phyloP scores from a whole-genome alignment of 306 rosid species.

The Senna tora region DNA sequence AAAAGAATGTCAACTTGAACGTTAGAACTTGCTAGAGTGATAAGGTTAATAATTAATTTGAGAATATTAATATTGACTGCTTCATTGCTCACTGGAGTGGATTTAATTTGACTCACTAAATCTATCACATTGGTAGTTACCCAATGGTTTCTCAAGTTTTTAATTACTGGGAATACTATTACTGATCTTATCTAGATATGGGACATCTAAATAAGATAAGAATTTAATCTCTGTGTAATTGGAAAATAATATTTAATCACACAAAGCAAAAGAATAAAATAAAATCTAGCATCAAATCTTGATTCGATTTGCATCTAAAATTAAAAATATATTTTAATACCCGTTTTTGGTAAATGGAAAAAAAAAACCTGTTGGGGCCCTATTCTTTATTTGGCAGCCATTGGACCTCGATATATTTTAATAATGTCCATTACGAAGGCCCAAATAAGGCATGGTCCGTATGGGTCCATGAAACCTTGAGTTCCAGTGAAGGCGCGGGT shows the following conservation, averaged over 20 bases:
- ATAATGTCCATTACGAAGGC: not conserved
- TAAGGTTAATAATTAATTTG: not conserved
- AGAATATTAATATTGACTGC: not conserved
- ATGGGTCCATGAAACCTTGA: too few relatives aligned
- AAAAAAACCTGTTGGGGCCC: not conserved
- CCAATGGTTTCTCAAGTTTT: not conserved
- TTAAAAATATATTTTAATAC: not conserved
- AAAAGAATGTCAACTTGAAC: slow-evolving; percentile 19
- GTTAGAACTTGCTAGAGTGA: slow-evolving; percentile 4
- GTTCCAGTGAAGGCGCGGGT: too few relatives aligned
- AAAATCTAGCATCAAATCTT: not conserved
- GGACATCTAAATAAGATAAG: not conserved
- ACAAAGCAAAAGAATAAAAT: not conserved
- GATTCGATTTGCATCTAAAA: not conserved
- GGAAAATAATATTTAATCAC: not conserved
- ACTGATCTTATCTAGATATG: not conserved
- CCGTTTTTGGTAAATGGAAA: not conserved
- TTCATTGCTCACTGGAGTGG: not conserved
- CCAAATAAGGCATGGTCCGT: not conserved
- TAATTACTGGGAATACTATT: not conserved
- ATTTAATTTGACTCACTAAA: not conserved
- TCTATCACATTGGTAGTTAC: not conserved
- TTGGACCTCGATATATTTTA: not conserved
- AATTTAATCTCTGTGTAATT: not conserved
- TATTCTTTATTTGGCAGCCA: not conserved